Evolutionary conservation across 192 early-diverging fungal species (phyloP).

Genomic region (Coemansia sp.): DNA sequence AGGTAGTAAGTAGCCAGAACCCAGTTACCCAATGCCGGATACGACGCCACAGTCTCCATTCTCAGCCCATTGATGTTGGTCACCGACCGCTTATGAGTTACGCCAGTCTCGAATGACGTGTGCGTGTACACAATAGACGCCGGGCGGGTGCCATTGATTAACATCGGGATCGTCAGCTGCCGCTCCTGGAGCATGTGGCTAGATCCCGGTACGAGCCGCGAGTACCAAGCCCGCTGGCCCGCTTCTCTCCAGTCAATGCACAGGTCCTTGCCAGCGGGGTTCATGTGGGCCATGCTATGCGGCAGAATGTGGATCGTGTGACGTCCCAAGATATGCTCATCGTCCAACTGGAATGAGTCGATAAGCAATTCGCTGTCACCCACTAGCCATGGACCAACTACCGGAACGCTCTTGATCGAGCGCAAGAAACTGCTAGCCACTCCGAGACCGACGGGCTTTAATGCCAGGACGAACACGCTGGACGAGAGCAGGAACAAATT

Average conservation of each 20-base stretch:
- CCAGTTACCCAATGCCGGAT: slow-evolving; percentile 45
- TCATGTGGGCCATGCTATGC: slow-evolving; percentile 50
- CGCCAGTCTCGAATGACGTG: slow-evolving; percentile 44
- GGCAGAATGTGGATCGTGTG: slow-evolving; percentile 54
- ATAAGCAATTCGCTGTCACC: slow-evolving; percentile 53
- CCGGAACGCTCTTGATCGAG: slow-evolving; percentile 33
- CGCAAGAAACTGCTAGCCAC: slow-evolving; percentile 42
- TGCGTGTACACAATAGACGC: slow-evolving; percentile 37
- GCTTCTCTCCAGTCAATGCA: slow-evolving; percentile 29
- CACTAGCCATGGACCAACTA: slow-evolving; percentile 38
- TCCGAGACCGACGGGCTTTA: slow-evolving; percentile 38
- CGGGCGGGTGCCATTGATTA: slow-evolving; percentile 50
- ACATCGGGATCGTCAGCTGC: slow-evolving; percentile 32
- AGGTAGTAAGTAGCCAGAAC: slow-evolving; percentile 41
- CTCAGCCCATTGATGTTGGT: slow-evolving; percentile 25
- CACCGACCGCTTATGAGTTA: slow-evolving; percentile 27
- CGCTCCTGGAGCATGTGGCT: slow-evolving; percentile 2
- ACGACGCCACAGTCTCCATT: slow-evolving; percentile 21
- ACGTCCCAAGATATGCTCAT: slow-evolving; percentile 49
- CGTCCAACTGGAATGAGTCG: slow-evolving; percentile 43
- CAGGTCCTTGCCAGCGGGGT: slow-evolving; percentile 21
- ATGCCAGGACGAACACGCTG: slow-evolving; percentile 36
- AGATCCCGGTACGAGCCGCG: slow-evolving; percentile 1
- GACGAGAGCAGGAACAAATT: slow-evolving; percentile 41
- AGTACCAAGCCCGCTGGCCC: slow-evolving; percentile 23